Conservation (phyloP, 257 asterid genomes). For the Penstemon davidsonii region DNA sequence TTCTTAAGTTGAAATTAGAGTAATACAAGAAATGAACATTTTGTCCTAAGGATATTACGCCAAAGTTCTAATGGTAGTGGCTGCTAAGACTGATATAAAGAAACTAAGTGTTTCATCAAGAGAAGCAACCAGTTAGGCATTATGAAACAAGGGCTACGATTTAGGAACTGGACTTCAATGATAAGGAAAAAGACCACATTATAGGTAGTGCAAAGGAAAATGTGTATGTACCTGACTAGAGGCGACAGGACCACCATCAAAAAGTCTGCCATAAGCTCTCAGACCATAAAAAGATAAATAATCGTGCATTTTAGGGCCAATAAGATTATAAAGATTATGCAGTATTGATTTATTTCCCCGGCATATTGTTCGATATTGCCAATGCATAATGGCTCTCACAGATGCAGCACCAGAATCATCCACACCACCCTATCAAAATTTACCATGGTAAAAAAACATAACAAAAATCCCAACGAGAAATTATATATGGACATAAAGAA, state of each 20-base stretch:
- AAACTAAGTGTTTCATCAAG: neutral
- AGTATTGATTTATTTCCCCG: slow-evolving; percentile 78
- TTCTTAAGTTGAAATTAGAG: slow-evolving; percentile 16
- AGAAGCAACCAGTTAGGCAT: too few species aligned
- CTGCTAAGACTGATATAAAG: slow-evolving; percentile 2
- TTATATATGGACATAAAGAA: slow-evolving; percentile 18
- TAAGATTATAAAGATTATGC: slow-evolving; percentile 62
- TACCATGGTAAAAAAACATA: slow-evolving; percentile 26
- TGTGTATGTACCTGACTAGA: slow-evolving; percentile 72
- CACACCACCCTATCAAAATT: slow-evolving; percentile 74
- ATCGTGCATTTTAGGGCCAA: slow-evolving; percentile 81
- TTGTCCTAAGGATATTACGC: neutral
- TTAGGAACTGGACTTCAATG: slow-evolving; percentile 13
- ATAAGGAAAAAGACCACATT: slow-evolving; percentile 19
- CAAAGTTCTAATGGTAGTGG: slow-evolving; percentile 5
- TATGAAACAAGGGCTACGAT: slow-evolving; percentile 2
- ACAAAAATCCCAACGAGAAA: slow-evolving; percentile 21
- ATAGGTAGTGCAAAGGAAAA: slow-evolving; percentile 18
- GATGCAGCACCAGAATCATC: slow-evolving; percentile 99
- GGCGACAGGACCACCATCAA: slow-evolving; percentile 81
- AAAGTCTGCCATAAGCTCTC: slow-evolving; percentile 76
- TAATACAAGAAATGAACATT: neutral
- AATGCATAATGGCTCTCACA: slow-evolving; percentile 97
- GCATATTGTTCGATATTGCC: slow-evolving; percentile 92
- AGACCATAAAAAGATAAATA: slow-evolving; percentile 89